Evolutionary conservation across 179 eudicot species (phyloP).

Genomic region (Drosera spatulata): DNA sequence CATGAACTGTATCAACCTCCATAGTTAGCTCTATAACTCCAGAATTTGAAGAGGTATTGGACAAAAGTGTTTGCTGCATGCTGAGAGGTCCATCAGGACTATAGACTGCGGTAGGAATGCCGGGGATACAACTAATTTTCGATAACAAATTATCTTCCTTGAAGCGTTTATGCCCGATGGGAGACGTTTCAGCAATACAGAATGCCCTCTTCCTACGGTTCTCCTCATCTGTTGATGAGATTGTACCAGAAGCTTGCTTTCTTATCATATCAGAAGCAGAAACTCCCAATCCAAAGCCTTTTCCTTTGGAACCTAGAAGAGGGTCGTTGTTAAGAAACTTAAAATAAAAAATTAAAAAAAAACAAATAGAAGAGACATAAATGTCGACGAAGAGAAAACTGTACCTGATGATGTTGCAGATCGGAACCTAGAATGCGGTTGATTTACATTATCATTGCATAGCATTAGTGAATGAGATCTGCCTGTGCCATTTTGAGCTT

Average conservation of each 20-base stretch:
- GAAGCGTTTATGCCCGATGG: slow-evolving; percentile 25
- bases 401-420: slow-evolving; percentile 8
- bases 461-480: slow-evolving; percentile 11
- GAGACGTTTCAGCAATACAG: slow-evolving; percentile 12
- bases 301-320: slow-evolving; percentile 18
- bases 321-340: no score
- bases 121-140: slow-evolving; percentile 14
- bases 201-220: slow-evolving; percentile 3
- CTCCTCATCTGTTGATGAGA: slow-evolving; percentile 23
- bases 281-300: slow-evolving; percentile 4
- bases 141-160: slow-evolving; percentile 15
- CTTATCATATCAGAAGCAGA: slow-evolving; percentile 4
- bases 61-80: slow-evolving; percentile 14
- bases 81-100: slow-evolving; percentile 17
- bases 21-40: slow-evolving; percentile 12
- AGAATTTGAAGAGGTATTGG: slow-evolving; percentile 3
- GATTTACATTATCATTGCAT: slow-evolving; percentile 5
- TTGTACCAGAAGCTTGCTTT: slow-evolving; percentile 19
- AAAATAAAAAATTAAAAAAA: not conserved
- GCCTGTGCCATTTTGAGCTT: slow-evolving; percentile 7
- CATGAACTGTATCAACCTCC: slow-evolving; percentile 10
- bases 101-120: slow-evolving; percentile 7
- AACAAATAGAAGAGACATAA: slow-evolving; percentile 7
- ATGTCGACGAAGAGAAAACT: not conserved
- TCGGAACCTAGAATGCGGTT: slow-evolving; percentile 10